phyloP scores from a whole-genome alignment of 2,329 filamentous ascomycete genomes.

The Leptographium procerum region DNA sequence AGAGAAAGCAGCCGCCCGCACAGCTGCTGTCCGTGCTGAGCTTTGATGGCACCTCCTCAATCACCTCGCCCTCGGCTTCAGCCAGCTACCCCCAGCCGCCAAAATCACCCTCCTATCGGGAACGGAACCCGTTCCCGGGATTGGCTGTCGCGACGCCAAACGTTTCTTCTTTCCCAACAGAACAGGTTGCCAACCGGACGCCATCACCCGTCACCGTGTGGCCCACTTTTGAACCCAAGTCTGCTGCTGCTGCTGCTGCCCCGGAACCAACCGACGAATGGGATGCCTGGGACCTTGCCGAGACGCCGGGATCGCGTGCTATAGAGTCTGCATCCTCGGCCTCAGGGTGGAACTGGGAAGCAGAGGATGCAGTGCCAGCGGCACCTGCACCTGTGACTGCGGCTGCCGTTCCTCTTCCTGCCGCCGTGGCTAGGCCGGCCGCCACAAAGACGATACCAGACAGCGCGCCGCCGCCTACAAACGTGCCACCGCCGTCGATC shows the following conservation, averaged over 20 bases:
- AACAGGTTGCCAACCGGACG: slow-evolving; percentile 21
- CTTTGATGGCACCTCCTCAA: slow-evolving; percentile 16
- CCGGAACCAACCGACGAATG: slow-evolving; percentile 27
- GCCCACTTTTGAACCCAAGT: slow-evolving; percentile 25
- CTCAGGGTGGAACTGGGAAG: slow-evolving; percentile 39
- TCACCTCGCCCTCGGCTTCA: slow-evolving; percentile 10
- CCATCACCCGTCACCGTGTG: slow-evolving; percentile 33
- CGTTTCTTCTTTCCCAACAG: slow-evolving; percentile 20
- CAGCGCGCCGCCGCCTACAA: slow-evolving; percentile 55
- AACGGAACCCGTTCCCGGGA: slow-evolving; percentile 41
- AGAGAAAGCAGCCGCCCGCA: slow-evolving; percentile 16
- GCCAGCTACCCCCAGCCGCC: slow-evolving; percentile 32
- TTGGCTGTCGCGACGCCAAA: slow-evolving; percentile 34
- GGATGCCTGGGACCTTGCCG: slow-evolving; percentile 24
- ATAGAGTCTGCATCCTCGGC: neutral
- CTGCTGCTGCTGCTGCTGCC: slow-evolving; percentile 17
- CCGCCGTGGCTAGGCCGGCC: neutral
- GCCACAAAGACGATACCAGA: slow-evolving; percentile 15
- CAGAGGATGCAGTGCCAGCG: slow-evolving; percentile 19
- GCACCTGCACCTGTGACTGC: neutral
- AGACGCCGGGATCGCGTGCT: neutral
- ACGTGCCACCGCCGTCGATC: slow-evolving; percentile 79
- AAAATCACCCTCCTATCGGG: slow-evolving; percentile 40
- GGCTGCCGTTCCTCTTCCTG: neutral
- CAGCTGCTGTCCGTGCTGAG: slow-evolving; percentile 21